These are phyloP conservation scores for Boletus reticuloceps DNA, from an alignment of 768 basidiomycete genomes.

Conservation along the genomic window DNA sequence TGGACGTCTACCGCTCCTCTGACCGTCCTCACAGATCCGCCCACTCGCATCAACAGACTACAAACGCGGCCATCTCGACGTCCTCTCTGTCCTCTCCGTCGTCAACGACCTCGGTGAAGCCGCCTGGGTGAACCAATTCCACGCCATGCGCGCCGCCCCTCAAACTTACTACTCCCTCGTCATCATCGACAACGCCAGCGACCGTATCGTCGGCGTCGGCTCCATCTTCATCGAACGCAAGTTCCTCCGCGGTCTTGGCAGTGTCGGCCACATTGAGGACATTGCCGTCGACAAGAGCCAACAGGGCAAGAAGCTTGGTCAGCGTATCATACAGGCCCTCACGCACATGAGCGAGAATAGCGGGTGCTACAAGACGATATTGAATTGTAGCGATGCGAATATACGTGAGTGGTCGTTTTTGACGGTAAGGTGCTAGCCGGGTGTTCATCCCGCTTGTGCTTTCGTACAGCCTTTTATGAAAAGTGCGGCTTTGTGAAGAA, in stretches of 20 bases:
- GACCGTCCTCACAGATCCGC: slow-evolving; percentile 61
- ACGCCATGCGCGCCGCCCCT: slow-evolving; percentile 50
- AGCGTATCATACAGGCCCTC: slow-evolving; percentile 83
- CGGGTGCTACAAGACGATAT: slow-evolving; percentile 94
- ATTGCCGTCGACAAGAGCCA: slow-evolving; percentile 87
- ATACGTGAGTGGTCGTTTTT: slow-evolving; percentile 65
- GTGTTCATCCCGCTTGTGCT: slow-evolving; percentile 6
- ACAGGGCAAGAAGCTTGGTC: slow-evolving; percentile 91
- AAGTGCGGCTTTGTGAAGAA: slow-evolving; percentile 93
- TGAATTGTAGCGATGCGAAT: slow-evolving; percentile 91
- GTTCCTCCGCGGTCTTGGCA: slow-evolving; percentile 82
- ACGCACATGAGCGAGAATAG: slow-evolving; percentile 76
- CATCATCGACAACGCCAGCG: slow-evolving; percentile 69
- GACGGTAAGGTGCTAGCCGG: background rate
- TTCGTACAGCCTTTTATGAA: slow-evolving; percentile 81
- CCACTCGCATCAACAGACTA: slow-evolving; percentile 88
- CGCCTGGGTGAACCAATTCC: slow-evolving; percentile 71
- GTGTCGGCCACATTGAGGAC: slow-evolving; percentile 96
- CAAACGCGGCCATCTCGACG: slow-evolving; percentile 74
- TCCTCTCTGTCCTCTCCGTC: slow-evolving; percentile 71
- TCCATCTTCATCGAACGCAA: slow-evolving; percentile 90
- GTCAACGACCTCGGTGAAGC: slow-evolving; percentile 63
- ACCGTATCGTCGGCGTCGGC: slow-evolving; percentile 82
- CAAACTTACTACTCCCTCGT: slow-evolving; percentile 83
- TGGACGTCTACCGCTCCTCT: background rate